Evolutionary conservation across 345 rosid genomes (phyloP).

Genomic region (Rhizophora apiculata): DNA sequence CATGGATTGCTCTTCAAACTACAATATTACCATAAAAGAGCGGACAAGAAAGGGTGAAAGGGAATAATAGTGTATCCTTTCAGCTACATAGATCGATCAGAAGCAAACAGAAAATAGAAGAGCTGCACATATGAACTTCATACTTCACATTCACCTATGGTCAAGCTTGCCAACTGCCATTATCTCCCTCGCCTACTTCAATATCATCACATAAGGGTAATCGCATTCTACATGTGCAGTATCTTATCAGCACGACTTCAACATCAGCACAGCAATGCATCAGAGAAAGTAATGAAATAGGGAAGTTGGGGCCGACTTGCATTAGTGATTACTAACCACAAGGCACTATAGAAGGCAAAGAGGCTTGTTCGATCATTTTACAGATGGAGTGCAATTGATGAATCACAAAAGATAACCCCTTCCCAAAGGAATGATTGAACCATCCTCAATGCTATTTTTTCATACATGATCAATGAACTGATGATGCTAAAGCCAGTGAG

Average conservation of each 20-base stretch:
- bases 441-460: constrained; percentile 13
- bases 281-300: background rate
- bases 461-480: background rate
- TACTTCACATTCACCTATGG: background rate
- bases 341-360: background rate
- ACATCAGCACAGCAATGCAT: background rate
- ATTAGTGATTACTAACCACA: constrained; percentile 10
- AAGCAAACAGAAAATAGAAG: background rate
- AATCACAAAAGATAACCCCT: constrained; percentile 6
- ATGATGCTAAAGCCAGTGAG: background rate
- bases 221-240: background rate
- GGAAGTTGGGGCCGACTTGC: background rate
- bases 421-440: constrained; percentile 11
- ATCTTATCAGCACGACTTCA: background rate
- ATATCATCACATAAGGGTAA: background rate
- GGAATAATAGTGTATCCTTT: background rate
- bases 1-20: background rate
- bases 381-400: background rate
- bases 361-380: constrained; percentile 12
- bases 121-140: background rate
- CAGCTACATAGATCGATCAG: background rate
- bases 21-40: background rate
- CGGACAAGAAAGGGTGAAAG: background rate
- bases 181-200: background rate
- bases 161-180: constrained; percentile 6